A percentile compares a stretch with the other conserved stretches of the same genome.
phyloP scores from a whole-genome alignment of 805 yeast species.

The Starmerella lactis-condensi region DNA sequence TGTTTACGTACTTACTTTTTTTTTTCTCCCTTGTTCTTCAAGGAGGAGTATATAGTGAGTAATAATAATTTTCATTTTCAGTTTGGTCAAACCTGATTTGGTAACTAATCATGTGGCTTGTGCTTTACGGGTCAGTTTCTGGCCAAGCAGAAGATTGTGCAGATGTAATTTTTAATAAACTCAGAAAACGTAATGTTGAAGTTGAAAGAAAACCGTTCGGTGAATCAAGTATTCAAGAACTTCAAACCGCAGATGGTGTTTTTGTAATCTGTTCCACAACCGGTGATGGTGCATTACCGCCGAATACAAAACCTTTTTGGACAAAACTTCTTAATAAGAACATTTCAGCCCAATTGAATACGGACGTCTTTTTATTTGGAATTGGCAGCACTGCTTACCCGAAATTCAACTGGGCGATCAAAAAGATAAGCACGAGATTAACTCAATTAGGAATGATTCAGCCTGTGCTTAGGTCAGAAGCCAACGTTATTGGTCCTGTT shows the following conservation, averaged over 20 bases:
- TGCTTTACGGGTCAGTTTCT: slow-evolving; percentile 80
- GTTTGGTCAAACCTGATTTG: too few relatives aligned
- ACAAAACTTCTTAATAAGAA: slow-evolving; percentile 46
- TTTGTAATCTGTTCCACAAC: slow-evolving; percentile 67
- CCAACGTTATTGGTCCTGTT: slow-evolving; percentile 67
- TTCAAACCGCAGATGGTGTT: slow-evolving; percentile 32
- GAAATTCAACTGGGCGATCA: slow-evolving; percentile 69
- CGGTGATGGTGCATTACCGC: slow-evolving; percentile 88
- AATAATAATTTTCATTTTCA: too few relatives aligned
- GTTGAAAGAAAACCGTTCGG: slow-evolving; percentile 33
- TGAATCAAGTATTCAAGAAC: slow-evolving; percentile 10
- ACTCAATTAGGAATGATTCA: slow-evolving; percentile 67
- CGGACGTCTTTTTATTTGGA: slow-evolving; percentile 60
- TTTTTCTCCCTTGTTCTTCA: too few relatives aligned
- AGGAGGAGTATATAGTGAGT: too few relatives aligned
- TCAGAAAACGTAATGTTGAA: slow-evolving; percentile 32
- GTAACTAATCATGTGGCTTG: too few relatives aligned
- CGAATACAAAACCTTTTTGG: slow-evolving; percentile 61
- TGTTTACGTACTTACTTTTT: too few relatives aligned
- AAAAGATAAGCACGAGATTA: slow-evolving; percentile 61
- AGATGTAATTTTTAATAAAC: slow-evolving; percentile 34
- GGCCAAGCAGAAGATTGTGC: slow-evolving; percentile 85
- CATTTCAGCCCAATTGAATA: slow-evolving; percentile 40
- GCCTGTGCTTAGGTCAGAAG: slow-evolving; percentile 58
- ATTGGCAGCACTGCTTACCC: slow-evolving; percentile 88